These are phyloP conservation scores for Incumbomyces delicatus DNA, from an alignment of 2,329 filamentous ascomycete species.

Conservation along the genomic window DNA sequence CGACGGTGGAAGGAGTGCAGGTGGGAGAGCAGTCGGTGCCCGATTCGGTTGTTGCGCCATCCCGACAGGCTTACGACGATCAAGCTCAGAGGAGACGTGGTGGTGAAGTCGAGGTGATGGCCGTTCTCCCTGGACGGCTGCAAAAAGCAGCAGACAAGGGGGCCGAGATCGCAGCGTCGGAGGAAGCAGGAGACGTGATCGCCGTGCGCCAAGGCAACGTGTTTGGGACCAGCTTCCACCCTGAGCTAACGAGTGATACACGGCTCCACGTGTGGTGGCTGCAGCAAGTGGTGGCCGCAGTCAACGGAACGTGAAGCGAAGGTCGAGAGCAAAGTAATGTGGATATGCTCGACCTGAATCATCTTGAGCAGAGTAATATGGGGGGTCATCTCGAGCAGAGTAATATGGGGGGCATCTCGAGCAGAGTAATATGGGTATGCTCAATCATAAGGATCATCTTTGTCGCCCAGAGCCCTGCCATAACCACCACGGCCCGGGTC, in stretches of 20 bases:
- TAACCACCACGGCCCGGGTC: slow-evolving; percentile 89
- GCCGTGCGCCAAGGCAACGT: slow-evolving; percentile 86
- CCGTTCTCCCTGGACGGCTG: slow-evolving; percentile 44
- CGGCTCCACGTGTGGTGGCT: slow-evolving; percentile 95
- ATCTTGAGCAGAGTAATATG: too few relatives aligned
- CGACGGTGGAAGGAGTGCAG: slow-evolving; percentile 41
- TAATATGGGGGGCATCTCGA: too few relatives aligned
- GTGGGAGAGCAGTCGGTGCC: slow-evolving; percentile 37
- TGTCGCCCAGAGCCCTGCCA: slow-evolving; percentile 64
- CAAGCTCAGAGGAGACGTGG: slow-evolving; percentile 36
- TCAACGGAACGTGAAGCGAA: too few relatives aligned
- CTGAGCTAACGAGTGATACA: slow-evolving; percentile 78
- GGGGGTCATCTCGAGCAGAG: too few relatives aligned
- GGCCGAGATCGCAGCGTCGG: slow-evolving; percentile 28
- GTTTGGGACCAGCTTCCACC: slow-evolving; percentile 91
- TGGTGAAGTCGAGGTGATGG: slow-evolving; percentile 49
- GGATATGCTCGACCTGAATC: too few relatives aligned
- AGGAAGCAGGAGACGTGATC: slow-evolving; percentile 60
- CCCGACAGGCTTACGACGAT: slow-evolving; percentile 37
- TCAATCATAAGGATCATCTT: slow-evolving; percentile 51
- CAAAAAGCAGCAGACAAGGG: slow-evolving; percentile 39
- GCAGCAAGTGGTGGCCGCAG: slow-evolving; percentile 49
- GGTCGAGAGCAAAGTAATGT: too few relatives aligned
- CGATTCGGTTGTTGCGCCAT: slow-evolving; percentile 49
- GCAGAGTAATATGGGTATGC: background rate